phyloP scores from a whole-genome alignment of 192 early-diverging fungal species.

The Mortierella claussenii region DNA sequence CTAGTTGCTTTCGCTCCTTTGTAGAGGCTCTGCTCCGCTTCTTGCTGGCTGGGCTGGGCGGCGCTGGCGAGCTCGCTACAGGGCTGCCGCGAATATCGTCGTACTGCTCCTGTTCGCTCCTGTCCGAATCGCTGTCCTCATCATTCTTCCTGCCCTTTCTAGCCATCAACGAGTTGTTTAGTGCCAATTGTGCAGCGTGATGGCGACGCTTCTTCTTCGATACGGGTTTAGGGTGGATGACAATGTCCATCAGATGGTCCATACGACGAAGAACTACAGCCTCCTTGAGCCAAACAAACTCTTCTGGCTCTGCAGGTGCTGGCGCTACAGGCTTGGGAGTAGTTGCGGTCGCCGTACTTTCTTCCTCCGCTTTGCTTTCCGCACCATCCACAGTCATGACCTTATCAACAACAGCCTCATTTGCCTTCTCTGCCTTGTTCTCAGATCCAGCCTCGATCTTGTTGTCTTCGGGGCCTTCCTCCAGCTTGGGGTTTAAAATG shows the following conservation, averaged over 20 bases:
- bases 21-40: conserved; percentile 29
- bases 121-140: conserved; percentile 40
- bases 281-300: conserved; percentile 66
- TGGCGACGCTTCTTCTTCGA: conserved; percentile 51
- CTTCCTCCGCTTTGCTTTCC: conserved; percentile 16
- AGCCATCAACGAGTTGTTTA: conserved; percentile 40
- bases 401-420: not conserved
- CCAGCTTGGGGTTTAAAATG: not conserved
- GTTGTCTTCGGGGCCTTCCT: not conserved
- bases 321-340: not conserved
- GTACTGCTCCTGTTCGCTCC: conserved; percentile 26
- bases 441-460: not conserved
- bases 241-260: conserved; percentile 62
- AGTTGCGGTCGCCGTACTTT: not conserved
- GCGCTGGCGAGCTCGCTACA: not conserved
- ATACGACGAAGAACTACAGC: conserved; percentile 63
- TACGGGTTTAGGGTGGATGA: conserved; percentile 60
- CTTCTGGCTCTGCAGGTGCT: conserved; percentile 38
- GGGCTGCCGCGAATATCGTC: conserved; percentile 5
- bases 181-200: conserved; percentile 43
- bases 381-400: not conserved
- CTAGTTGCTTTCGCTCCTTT: conserved; percentile 31
- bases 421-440: not conserved
- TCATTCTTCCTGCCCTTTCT: conserved; percentile 20
- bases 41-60: conserved; percentile 38